Conservation (phyloP, 1,139 yeast genomes). For the Zygotorulaspora mrakii region DNA sequence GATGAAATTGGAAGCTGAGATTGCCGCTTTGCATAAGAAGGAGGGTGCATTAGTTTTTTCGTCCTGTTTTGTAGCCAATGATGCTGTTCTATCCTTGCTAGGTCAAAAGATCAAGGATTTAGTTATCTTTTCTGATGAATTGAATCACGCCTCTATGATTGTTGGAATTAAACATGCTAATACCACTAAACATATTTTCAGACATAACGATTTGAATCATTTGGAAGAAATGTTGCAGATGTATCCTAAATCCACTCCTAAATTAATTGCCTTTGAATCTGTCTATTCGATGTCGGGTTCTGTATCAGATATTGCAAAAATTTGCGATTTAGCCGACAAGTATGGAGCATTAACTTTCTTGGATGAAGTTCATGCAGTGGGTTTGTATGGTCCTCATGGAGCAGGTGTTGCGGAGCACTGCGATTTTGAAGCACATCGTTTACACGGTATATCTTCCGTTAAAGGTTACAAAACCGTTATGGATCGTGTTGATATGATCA, state of each 20-base stretch:
- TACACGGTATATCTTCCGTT: constrained; percentile 59
- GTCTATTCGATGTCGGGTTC: constrained; percentile 99
- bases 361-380: constrained; percentile 99
- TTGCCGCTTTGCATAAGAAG: constrained; percentile 89
- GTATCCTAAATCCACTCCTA: constrained; percentile 83
- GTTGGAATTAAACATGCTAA: constrained; percentile 91
- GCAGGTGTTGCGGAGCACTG: constrained; percentile 99
- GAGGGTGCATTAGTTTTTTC: constrained; percentile 94
- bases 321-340: constrained; percentile 94
- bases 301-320: constrained; percentile 85
- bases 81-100: constrained; percentile 86
- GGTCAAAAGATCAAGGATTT: constrained; percentile 88
- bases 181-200: constrained; percentile 82
- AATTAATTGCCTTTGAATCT: constrained; percentile 93
- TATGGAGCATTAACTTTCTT: constrained; percentile 95
- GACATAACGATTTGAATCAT: constrained; percentile 82
- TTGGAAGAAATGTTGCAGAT: constrained; percentile 72
- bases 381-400: constrained; percentile 98
- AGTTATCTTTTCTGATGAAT: constrained; percentile 87
- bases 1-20: constrained; percentile 73
- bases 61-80: constrained; percentile 95
- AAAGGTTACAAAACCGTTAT: constrained; percentile 51
- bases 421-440: constrained; percentile 77
- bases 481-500: constrained; percentile 91
- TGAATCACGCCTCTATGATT: constrained; percentile 97